These are phyloP conservation scores for Cladosporium sp. DNA, from an alignment of 2,329 filamentous ascomycete species.

Conservation along the genomic window DNA sequence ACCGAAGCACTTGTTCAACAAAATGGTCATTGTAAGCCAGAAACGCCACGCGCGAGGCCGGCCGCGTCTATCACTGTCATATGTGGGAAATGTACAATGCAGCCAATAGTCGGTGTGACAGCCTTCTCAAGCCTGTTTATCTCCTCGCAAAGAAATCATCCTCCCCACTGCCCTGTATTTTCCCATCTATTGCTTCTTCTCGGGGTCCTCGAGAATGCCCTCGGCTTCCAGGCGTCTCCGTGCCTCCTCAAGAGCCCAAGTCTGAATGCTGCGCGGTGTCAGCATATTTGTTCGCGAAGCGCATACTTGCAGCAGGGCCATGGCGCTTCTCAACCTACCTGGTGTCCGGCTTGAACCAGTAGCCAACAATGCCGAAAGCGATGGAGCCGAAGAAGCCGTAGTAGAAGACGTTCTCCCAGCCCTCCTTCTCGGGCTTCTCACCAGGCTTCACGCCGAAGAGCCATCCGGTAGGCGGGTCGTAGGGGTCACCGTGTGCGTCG, in stretches of 20 bases:
- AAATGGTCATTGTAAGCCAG: slow-evolving; percentile 11
- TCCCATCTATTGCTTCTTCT: slow-evolving; percentile 27
- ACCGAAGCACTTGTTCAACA: slow-evolving; percentile 3
- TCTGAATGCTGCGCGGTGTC: slow-evolving; percentile 73
- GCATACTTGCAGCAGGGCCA: background rate
- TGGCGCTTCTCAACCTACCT: slow-evolving; percentile 63
- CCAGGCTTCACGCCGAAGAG: slow-evolving; percentile 91
- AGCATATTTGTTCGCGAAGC: background rate
- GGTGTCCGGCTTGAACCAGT: slow-evolving; percentile 97
- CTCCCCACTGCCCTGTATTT: background rate
- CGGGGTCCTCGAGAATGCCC: slow-evolving; percentile 82
- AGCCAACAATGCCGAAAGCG: slow-evolving; percentile 68
- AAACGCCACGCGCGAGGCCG: slow-evolving; percentile 9
- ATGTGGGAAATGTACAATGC: slow-evolving; percentile 16
- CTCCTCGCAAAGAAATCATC: background rate
- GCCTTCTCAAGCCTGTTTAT: slow-evolving; percentile 9
- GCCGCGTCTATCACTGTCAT: slow-evolving; percentile 15
- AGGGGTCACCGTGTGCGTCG: slow-evolving; percentile 73
- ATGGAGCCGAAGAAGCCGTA: slow-evolving; percentile 81
- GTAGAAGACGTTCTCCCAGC: slow-evolving; percentile 86
- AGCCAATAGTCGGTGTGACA: slow-evolving; percentile 5
- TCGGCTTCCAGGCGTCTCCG: slow-evolving; percentile 91
- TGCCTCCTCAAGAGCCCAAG: slow-evolving; percentile 97
- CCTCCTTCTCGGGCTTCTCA: slow-evolving; percentile 92
- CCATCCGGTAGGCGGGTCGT: slow-evolving; percentile 87